These are phyloP conservation scores for Ophiostoma sp. DNA, from an alignment of 2,329 filamentous ascomycete species.

Conservation along the genomic window DNA sequence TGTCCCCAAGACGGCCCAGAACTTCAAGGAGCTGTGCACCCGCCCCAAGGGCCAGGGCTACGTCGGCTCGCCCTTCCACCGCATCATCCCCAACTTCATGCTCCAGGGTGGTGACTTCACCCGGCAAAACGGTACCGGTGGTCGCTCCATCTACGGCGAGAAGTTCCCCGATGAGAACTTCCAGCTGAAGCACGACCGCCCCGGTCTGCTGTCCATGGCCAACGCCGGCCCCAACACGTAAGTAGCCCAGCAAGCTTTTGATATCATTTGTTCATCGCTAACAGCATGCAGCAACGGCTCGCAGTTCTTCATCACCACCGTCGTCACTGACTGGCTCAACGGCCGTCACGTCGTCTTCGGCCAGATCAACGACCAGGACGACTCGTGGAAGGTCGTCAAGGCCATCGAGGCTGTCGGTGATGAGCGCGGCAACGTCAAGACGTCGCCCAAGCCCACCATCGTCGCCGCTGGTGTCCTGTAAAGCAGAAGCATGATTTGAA, in stretches of 20 bases:
- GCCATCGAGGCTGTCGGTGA: constrained; percentile 62
- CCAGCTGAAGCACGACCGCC: constrained; percentile 67
- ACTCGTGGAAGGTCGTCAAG: constrained; percentile 56
- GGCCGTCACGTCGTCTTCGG: constrained; percentile 85
- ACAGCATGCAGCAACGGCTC: constrained; percentile 77
- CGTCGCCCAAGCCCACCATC: constrained; percentile 46
- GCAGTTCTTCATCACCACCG: constrained; percentile 97
- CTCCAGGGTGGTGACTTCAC: constrained; percentile 96
- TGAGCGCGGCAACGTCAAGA: constrained; percentile 56
- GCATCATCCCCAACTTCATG: constrained; percentile 92
- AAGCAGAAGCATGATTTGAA: not conserved
- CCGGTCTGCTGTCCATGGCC: constrained; percentile 88
- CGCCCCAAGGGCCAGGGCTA: constrained; percentile 81
- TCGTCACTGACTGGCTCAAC: constrained; percentile 82
- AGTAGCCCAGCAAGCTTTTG: constrained; percentile 27
- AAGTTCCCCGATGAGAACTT: constrained; percentile 97
- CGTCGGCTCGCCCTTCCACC: constrained; percentile 82
- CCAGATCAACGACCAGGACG: constrained; percentile 58
- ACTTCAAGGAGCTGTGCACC: constrained; percentile 84
- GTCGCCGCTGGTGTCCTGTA: constrained; percentile 27
- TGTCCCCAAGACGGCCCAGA: constrained; percentile 83
- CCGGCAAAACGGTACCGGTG: constrained; percentile 84
- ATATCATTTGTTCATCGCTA: not conserved
- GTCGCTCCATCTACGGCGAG: constrained; percentile 92
- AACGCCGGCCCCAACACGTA: constrained; percentile 94